These are phyloP conservation scores for Chamaecyparis obtusa DNA, from an alignment of 75 land plant species.

Conservation along the genomic window DNA sequence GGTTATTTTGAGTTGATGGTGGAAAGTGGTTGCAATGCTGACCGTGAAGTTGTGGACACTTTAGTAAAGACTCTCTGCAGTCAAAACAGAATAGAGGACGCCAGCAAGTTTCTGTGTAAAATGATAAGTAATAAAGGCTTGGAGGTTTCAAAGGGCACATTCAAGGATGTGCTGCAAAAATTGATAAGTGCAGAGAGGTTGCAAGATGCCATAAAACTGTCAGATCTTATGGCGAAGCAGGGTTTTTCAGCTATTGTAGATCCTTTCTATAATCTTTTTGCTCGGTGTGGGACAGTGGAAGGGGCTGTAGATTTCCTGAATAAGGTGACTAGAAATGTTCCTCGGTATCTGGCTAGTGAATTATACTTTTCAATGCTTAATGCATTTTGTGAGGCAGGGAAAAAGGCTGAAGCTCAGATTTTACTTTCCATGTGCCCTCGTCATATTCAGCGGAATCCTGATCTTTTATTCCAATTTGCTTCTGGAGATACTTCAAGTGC, in stretches of 20 bases:
- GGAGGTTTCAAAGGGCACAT: constrained; percentile 62
- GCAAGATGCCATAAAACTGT: constrained; percentile 58
- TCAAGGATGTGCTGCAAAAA: constrained; percentile 39
- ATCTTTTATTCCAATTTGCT: constrained; percentile 43
- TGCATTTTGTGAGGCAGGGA: constrained; percentile 52
- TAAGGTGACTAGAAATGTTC: constrained; percentile 25
- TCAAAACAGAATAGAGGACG: constrained; percentile 27
- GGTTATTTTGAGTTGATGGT: constrained; percentile 50
- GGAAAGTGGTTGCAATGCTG: constrained; percentile 36
- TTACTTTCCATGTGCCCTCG: constrained; percentile 62
- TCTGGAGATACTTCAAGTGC: constrained; percentile 20
- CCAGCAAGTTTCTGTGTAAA: constrained; percentile 41
- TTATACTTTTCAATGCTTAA: constrained; percentile 38
- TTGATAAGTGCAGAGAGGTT: constrained; percentile 38
- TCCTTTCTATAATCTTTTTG: constrained; percentile 38
- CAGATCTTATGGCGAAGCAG: constrained; percentile 47
- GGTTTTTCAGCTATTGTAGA: constrained; percentile 52
- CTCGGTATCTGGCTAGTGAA: constrained; percentile 16
- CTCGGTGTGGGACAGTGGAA: constrained; percentile 50
- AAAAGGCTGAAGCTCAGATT: constrained; percentile 57
- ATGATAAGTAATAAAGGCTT: constrained; percentile 30
- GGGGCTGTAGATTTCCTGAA: constrained; percentile 50
- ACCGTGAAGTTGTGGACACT: constrained; percentile 57
- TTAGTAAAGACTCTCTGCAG: constrained; percentile 43
- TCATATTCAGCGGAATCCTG: constrained; percentile 48